Evolutionary conservation across 164 flowering plant genomes (phyloP), one percentile per base, ranked within the genome.

Genomic region (Euptelea pleiosperma): DNA sequence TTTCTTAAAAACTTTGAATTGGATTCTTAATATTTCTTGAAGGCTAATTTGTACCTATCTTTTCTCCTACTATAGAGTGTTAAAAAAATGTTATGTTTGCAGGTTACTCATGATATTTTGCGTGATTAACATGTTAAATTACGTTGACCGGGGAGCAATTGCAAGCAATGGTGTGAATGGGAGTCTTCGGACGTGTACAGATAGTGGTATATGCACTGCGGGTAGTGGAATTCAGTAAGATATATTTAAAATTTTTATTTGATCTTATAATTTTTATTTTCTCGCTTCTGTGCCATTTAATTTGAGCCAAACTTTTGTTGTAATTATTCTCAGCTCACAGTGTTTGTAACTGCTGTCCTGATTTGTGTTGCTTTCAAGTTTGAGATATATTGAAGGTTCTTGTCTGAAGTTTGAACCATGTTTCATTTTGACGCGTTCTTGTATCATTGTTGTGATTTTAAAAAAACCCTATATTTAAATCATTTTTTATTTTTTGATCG

Each of bases 131-230:
- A 55, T 89, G 79, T 45, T 89, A 55, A 89, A 83, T 64, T 89
- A 89, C 62, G 54, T 89, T 48, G 97, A 89, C 63, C 89, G 97
- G 43, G 97, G 97, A 64, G 82, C 77, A 5, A 89, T 89, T 52
- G 94, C 94, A 16, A 87, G 94, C 71, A 89, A 85, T 70, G 97
- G 97, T 60, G 91, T 89, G 25, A 89, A 89, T 71, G 96, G 96
- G 26, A 78, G 70, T 50, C 69, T 16, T 2, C 49, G 67, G 56
- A 80, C 72, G 49, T 89, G 94, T 70, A 60, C 77, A 5, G 56
- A 58, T 11, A 67, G 73, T 59, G 91, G 84, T 35, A 64, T 42
- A 48, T 89, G 96, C 75, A 71, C 75, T 15, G 28, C 77, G 29
- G 96, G 91, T 50, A 80, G 60, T 34, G 94, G 94, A 67, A 84